phyloP scores from a whole-genome alignment of 2,329 filamentous ascomycete species.

The Fusarium siculi region DNA sequence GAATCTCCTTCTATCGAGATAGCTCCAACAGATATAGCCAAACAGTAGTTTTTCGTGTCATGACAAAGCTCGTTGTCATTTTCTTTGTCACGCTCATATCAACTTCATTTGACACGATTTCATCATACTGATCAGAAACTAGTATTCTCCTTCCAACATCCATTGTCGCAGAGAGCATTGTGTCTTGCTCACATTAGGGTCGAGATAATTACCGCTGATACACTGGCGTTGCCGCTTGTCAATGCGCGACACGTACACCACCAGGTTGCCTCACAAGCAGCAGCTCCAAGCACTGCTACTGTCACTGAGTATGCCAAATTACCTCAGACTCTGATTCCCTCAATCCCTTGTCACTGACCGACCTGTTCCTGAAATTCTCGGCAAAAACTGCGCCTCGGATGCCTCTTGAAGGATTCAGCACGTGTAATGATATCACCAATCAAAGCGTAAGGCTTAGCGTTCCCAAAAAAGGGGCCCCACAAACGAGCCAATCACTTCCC shows the following conservation, averaged over 20 bases:
- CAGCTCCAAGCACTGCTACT: not conserved
- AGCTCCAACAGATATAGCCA: not conserved
- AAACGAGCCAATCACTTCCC: not conserved
- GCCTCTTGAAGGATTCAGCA: not conserved
- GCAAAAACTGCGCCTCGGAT: not conserved
- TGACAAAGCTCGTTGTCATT: not conserved
- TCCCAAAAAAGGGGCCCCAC: not conserved
- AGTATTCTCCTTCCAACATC: not conserved
- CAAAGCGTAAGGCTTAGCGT: slow-evolving; percentile 1
- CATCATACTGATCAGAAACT: no score
- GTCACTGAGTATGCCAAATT: fast-evolving
- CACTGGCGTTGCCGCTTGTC: not conserved
- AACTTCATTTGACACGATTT: fast-evolving
- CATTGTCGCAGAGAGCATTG: fast-evolving
- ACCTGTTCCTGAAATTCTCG: not conserved
- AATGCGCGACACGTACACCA: fast-evolving
- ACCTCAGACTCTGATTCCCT: fast-evolving
- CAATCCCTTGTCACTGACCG: fast-evolving
- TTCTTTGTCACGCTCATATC: not conserved
- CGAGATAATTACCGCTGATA: fast-evolving
- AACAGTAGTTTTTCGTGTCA: not conserved
- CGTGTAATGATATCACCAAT: not conserved
- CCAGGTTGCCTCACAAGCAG: no score
- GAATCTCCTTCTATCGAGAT: not conserved
- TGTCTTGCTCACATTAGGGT: fast-evolving